A percentile compares a stretch with the other conserved stretches of the same genome.
phyloP scores from a whole-genome alignment of 129 eudicot genomes.

The Escallonia herrerae region DNA sequence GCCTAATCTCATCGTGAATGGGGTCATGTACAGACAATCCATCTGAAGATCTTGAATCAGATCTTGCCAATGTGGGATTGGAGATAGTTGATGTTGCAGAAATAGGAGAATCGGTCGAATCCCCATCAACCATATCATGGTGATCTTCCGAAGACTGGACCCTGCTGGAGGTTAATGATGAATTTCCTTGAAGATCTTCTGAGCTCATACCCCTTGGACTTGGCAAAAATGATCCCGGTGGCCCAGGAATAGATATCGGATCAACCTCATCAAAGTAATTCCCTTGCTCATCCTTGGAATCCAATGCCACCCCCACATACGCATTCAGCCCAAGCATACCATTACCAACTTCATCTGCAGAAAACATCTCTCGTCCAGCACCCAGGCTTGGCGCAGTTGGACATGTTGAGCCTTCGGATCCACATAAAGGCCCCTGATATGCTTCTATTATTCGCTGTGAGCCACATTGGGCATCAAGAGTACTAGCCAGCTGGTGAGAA shows the following conservation, averaged over 20 bases:
- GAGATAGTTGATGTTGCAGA: slow-evolving; percentile 50
- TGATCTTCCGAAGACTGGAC: slow-evolving; percentile 53
- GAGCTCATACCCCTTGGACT: slow-evolving; percentile 64
- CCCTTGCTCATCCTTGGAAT: slow-evolving; percentile 24
- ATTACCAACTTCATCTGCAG: slow-evolving; percentile 23
- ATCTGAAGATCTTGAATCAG: slow-evolving; percentile 32
- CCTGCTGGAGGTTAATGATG: slow-evolving; percentile 50
- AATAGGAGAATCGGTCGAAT: slow-evolving; percentile 54
- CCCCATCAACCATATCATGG: slow-evolving; percentile 36
- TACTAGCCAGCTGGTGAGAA: slow-evolving; percentile 12
- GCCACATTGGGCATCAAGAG: slow-evolving; percentile 4
- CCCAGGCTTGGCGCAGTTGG: slow-evolving; percentile 2
- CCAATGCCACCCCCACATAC: slow-evolving; percentile 15
- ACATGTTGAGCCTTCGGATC: neutral
- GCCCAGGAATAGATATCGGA: slow-evolving; percentile 75
- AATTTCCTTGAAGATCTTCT: slow-evolving; percentile 56
- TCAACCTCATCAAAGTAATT: slow-evolving; percentile 50
- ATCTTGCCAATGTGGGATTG: slow-evolving; percentile 37
- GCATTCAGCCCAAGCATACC: slow-evolving; percentile 2
- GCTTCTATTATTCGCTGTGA: slow-evolving; percentile 11
- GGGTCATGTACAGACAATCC: slow-evolving; percentile 14
- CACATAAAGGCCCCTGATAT: slow-evolving; percentile 8
- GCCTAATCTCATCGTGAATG: slow-evolving; percentile 9
- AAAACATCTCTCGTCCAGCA: slow-evolving; percentile 28
- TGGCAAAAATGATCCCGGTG: slow-evolving; percentile 85